Evolutionary conservation across 2,329 filamentous ascomycete genomes (phyloP).

Genomic region (Phyllosticta capitalensis): DNA sequence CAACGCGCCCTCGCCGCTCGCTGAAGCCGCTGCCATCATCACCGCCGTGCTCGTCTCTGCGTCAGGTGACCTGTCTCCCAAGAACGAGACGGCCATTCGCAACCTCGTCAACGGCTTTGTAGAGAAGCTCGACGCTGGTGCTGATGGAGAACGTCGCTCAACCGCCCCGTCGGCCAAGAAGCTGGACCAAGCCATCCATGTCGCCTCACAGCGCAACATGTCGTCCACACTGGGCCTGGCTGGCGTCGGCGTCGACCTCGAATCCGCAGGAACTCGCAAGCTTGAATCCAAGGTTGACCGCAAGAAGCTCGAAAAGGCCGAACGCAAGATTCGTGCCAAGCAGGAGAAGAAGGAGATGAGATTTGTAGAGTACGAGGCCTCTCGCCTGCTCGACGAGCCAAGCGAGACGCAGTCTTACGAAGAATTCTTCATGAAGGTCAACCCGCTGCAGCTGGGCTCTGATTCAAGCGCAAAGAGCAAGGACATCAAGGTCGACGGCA

Average conservation of each 20-base stretch:
- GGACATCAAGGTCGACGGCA: slow-evolving; percentile 95
- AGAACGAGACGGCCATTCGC: slow-evolving; percentile 68
- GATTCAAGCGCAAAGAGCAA: slow-evolving; percentile 74
- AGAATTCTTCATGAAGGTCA: slow-evolving; percentile 99
- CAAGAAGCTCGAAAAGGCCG: slow-evolving; percentile 98
- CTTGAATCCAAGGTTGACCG: slow-evolving; percentile 95
- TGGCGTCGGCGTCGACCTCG: slow-evolving; percentile 76
- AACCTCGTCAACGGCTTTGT: slow-evolving; percentile 87
- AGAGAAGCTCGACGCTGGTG: slow-evolving; percentile 65
- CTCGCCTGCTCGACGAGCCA: slow-evolving; percentile 72
- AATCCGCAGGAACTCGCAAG: slow-evolving; percentile 85
- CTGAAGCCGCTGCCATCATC: slow-evolving; percentile 73
- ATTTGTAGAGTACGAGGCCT: slow-evolving; percentile 95
- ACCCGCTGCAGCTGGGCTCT: slow-evolving; percentile 78
- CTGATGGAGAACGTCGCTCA: slow-evolving; percentile 55
- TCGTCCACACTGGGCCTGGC: slow-evolving; percentile 89
- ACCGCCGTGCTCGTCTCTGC: slow-evolving; percentile 87
- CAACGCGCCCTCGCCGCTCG: slow-evolving; percentile 62
- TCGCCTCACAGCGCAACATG: slow-evolving; percentile 88
- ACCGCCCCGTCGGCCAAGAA: slow-evolving; percentile 70
- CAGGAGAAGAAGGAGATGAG: slow-evolving; percentile 98
- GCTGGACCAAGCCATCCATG: slow-evolving; percentile 89
- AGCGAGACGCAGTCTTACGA: slow-evolving; percentile 87
- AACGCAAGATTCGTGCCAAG: slow-evolving; percentile 94
- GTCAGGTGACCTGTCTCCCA: slow-evolving; percentile 66